Evolutionary conservation across 345 rosid genomes (phyloP).

Genomic region (Abelmoschus esculentus): DNA sequence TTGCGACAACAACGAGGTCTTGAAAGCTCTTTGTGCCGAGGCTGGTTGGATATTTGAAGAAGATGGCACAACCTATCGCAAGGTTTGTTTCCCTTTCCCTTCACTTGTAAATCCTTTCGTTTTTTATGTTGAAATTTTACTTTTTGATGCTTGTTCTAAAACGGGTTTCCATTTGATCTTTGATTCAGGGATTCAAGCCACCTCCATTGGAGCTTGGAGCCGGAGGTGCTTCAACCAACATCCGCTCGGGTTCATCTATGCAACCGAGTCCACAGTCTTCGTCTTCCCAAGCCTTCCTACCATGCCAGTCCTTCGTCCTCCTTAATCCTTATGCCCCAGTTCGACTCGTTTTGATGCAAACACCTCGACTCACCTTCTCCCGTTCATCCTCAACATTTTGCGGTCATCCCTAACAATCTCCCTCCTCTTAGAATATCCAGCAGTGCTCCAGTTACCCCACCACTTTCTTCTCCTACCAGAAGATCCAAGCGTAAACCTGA

Average conservation of each 20-base stretch:
- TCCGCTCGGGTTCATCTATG: slow-evolving; percentile 58
- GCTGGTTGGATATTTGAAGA: slow-evolving; percentile 36
- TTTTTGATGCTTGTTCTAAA: background rate
- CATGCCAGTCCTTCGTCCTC: slow-evolving; percentile 81
- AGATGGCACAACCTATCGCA: slow-evolving; percentile 36
- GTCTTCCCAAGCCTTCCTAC: slow-evolving; percentile 77
- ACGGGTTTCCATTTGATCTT: background rate
- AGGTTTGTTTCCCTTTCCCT: slow-evolving; percentile 1
- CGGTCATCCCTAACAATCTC: slow-evolving; percentile 21
- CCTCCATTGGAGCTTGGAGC: slow-evolving; percentile 32
- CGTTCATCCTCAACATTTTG: slow-evolving; percentile 48
- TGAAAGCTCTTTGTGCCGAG: slow-evolving; percentile 28
- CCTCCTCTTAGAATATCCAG: slow-evolving; percentile 86
- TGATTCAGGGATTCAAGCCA: slow-evolving; percentile 74
- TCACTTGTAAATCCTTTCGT: background rate
- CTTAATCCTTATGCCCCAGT: slow-evolving; percentile 75
- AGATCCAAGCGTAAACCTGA: slow-evolving; percentile 54
- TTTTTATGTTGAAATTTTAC: background rate
- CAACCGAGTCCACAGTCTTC: slow-evolving; percentile 79
- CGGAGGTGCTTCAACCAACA: slow-evolving; percentile 33
- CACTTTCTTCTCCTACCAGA: slow-evolving; percentile 63
- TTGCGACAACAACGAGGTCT: slow-evolving; percentile 38
- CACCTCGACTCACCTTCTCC: slow-evolving; percentile 54
- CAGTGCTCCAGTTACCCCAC: slow-evolving; percentile 97
- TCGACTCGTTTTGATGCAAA: slow-evolving; percentile 50